Evolutionary conservation across 805 yeast genomes (phyloP).

Genomic region (Sugiyamaella marilandica): DNA sequence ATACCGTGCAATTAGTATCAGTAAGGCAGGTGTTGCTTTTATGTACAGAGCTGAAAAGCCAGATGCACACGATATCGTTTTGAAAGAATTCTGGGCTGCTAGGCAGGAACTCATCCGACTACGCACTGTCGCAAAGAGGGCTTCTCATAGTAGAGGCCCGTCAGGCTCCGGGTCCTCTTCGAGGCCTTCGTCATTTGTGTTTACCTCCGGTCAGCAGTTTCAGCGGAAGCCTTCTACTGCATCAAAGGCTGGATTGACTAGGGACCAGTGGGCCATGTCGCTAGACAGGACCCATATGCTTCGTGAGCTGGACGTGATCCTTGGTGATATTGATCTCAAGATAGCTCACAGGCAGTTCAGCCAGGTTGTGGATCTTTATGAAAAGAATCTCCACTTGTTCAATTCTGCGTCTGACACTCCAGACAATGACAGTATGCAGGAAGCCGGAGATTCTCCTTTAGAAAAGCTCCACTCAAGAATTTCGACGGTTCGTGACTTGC

Average conservation of each 20-base stretch:
- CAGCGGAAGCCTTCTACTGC: neutral
- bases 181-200: neutral
- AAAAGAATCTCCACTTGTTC: neutral
- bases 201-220: neutral
- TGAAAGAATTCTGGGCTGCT: conserved; percentile 17
- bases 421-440: neutral
- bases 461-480: conserved; percentile 26
- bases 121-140: neutral
- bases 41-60: conserved; percentile 31
- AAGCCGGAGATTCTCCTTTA: neutral
- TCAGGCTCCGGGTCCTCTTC: conserved; percentile 5
- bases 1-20: conserved; percentile 40
- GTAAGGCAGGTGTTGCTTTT: conserved; percentile 45
- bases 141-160: conserved; percentile 1
- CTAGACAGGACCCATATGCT: conserved; percentile 33
- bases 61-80: conserved; percentile 15
- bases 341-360: conserved; percentile 57
- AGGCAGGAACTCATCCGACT: conserved; percentile 13
- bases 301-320: conserved; percentile 51
- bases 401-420: neutral
- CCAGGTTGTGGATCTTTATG: conserved; percentile 37
- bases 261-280: conserved; percentile 1
- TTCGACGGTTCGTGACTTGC: conserved; percentile 27
- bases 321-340: conserved; percentile 66
- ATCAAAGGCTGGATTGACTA: neutral